Evolutionary conservation across 176 grass and related monocot genomes (phyloP).

Genomic region (Oryza meridionalis): DNA sequence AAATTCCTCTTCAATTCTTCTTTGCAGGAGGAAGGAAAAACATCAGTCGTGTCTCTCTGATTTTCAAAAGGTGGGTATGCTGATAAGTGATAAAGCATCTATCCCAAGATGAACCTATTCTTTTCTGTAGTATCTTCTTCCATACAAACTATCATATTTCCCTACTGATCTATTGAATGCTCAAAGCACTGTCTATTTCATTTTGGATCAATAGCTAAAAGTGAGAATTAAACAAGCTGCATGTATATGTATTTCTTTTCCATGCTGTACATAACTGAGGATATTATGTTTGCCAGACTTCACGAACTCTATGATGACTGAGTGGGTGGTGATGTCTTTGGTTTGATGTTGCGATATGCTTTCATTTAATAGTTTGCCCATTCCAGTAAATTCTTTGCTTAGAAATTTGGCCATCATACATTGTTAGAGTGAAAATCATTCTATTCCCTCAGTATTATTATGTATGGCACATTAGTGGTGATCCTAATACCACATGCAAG

Average conservation of each 20-base stretch:
- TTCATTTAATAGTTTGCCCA: not conserved
- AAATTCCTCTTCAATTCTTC: constrained; percentile 21
- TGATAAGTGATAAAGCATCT: constrained; percentile 22
- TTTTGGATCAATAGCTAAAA: constrained; percentile 5
- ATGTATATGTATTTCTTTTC: not conserved
- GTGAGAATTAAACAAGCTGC: not conserved
- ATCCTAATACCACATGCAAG: constrained; percentile 32
- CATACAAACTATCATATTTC: constrained; percentile 17
- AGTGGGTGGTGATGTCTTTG: not conserved
- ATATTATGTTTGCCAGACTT: constrained; percentile 8
- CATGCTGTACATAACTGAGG: constrained; percentile 1
- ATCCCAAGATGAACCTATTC: not conserved
- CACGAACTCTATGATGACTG: not conserved
- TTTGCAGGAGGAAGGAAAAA: constrained; percentile 53
- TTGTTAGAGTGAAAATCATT: not conserved
- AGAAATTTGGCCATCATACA: constrained; percentile 16
- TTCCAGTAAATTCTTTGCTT: constrained; percentile 4
- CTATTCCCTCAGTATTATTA: not conserved
- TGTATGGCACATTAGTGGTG: constrained; percentile 16
- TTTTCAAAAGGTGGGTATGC: constrained; percentile 50
- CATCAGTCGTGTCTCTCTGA: constrained; percentile 3
- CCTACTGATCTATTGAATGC: constrained; percentile 9
- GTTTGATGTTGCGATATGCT: not conserved
- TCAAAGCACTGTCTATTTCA: not conserved
- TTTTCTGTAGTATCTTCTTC: not conserved